These are phyloP conservation scores for Coemansia sp. DNA, from an alignment of 192 early-diverging fungal species.

Conservation along the genomic window DNA sequence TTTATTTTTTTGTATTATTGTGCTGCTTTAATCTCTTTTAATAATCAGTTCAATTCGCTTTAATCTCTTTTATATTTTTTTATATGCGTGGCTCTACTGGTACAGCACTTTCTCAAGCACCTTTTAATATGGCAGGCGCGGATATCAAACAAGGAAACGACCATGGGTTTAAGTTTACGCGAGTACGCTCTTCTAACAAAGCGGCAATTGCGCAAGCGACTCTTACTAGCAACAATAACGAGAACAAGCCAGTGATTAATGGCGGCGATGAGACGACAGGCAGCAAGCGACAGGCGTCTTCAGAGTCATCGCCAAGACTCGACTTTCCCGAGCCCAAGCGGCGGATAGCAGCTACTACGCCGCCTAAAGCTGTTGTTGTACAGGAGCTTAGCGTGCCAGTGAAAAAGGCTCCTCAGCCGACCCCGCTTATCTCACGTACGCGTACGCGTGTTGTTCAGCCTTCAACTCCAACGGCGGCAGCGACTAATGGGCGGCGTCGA, in stretches of 20 bases:
- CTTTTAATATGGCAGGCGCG: neutral
- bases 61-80: conserved; percentile 13
- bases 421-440: conserved; percentile 49
- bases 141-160: conserved; percentile 34
- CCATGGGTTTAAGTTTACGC: conserved; percentile 52
- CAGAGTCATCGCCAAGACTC: conserved; percentile 3
- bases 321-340: conserved; percentile 49
- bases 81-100: neutral
- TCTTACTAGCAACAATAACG: neutral
- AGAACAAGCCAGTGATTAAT: neutral
- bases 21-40: neutral
- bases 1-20: neutral
- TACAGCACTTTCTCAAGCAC: neutral
- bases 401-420: conserved; percentile 36
- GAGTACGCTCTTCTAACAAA: conserved; percentile 7
- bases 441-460: conserved; percentile 20
- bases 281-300: neutral
- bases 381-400: conserved; percentile 47
- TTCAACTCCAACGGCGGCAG: neutral
- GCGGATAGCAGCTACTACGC: neutral
- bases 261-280: neutral
- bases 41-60: conserved; percentile 11
- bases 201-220: neutral
- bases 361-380: neutral
- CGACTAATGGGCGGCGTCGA: neutral